Evolutionary conservation across 2,329 filamentous ascomycete genomes (phyloP), one percentile per base, ranked within the genome.

Genomic region (Ilyonectria sp.): DNA sequence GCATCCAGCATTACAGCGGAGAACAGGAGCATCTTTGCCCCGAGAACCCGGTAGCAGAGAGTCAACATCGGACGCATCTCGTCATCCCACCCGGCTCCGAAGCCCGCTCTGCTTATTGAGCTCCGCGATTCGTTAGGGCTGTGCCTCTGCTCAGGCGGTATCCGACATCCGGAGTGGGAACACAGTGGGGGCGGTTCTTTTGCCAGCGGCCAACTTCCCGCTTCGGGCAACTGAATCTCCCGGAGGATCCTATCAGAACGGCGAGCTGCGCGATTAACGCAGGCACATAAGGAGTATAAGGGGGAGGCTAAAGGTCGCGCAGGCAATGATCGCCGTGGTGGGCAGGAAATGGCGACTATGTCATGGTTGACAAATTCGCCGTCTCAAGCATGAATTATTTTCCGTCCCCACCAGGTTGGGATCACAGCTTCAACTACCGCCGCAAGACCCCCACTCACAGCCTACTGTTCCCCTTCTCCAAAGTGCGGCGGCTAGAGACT

Each of bases 351-450:
- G 35, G 47, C 7, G 44, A 29, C 52, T 53, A 33, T 62, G 63
- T 62, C 58, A 62, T 62, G n/a, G 13, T 47, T 66, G 52, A 66
- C 52, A 61, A 56, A 62, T 61, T 21, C 5, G 17, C 21, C 44
- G n/a, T 23, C 17, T 6, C 7, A 43, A 7, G 26, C 26, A n/a
- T 19, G 26, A 15, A 29, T 37, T 23, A 33, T 44, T 59, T 26
- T 33, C 43, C 50, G 47, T 59, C 29, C 19, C 31, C 46, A 58
- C 46, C 19, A 19, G 9, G 33, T n/a, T 19, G 10, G 46, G 21
- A 63, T 50, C 26, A 31, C 6, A 9, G 35, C 46, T 52, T 3
- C 15, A 37, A 47, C 9, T 46, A 23, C 53, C 23, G 35, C 29
- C 29, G 52, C 35, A n/a, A 15, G 29, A 53, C 52, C 37, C 50